A percentile compares a stretch with the other conserved stretches of the same genome.
Conservation (phyloP, 169 alveolate genomes). For the Plasmodium ovale region DNA sequence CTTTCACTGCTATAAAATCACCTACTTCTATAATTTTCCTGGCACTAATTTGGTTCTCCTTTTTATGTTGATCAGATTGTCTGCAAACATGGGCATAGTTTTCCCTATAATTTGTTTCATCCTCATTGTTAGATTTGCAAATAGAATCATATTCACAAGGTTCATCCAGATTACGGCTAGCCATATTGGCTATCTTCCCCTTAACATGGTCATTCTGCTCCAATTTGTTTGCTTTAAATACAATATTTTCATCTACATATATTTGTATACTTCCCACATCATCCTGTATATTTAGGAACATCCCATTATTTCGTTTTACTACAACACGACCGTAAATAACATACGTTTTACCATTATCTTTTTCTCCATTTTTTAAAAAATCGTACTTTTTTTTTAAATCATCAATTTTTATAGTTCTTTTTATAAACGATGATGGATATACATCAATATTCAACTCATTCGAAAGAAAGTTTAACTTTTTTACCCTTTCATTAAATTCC, state of each 20-base stretch:
- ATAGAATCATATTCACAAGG: neutral
- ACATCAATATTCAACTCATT: conserved; percentile 51
- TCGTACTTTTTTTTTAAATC: conserved; percentile 53
- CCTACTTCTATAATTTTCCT: conserved; percentile 78
- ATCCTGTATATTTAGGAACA: conserved; percentile 75
- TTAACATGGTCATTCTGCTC: conserved; percentile 9
- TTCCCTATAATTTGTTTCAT: neutral
- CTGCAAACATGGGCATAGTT: neutral
- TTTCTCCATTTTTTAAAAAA: conserved; percentile 58
- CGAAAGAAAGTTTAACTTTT: conserved; percentile 44
- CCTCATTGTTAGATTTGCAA: too few species aligned
- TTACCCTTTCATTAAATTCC: conserved; percentile 65
- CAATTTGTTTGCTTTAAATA: neutral
- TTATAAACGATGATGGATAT: conserved; percentile 61
- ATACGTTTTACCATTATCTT: conserved; percentile 5
- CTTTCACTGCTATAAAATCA: conserved; percentile 76
- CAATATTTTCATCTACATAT: conserved; percentile 34
- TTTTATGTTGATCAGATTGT: conserved; percentile 2
- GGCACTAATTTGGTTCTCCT: conserved; percentile 4
- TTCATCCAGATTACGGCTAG: conserved; percentile 5
- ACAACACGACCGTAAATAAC: conserved; percentile 74
- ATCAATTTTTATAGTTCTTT: conserved; percentile 44
- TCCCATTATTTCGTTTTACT: conserved; percentile 77
- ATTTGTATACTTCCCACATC: conserved; percentile 59
- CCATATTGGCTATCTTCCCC: neutral